A percentile compares a stretch with the other conserved stretches of the same genome.
phyloP scores from a whole-genome alignment of 2,329 filamentous ascomycete genomes.

The Talaromyces sp. region DNA sequence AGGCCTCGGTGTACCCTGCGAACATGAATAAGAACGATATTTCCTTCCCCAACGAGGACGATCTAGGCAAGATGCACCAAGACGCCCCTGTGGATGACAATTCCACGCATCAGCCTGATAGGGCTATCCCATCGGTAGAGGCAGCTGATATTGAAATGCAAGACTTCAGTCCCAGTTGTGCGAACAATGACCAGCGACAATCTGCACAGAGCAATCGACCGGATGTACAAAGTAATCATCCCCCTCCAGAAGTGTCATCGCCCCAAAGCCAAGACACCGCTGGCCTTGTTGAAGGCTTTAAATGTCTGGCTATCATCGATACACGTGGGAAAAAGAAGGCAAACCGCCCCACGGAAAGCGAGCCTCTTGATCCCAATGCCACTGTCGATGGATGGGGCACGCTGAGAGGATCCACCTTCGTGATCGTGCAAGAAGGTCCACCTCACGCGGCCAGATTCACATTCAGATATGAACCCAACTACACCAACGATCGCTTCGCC shows the following conservation, averaged over 20 bases:
- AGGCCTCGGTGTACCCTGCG: neutral
- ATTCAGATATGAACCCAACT: neutral
- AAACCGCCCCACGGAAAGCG: neutral
- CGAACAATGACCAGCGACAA: neutral
- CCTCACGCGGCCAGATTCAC: neutral
- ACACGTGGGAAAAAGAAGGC: neutral
- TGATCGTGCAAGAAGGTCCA: neutral
- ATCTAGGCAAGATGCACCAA: neutral
- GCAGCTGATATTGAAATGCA: neutral
- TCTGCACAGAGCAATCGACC: neutral
- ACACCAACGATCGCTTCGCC: neutral
- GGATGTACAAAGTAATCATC: neutral
- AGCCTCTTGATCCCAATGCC: neutral
- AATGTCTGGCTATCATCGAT: neutral
- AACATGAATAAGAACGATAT: neutral
- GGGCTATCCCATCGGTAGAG: neutral
- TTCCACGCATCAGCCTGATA: neutral
- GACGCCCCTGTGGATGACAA: neutral
- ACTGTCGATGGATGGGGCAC: neutral
- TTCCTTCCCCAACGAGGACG: neutral
- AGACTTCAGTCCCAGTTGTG: neutral
- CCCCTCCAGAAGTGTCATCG: neutral
- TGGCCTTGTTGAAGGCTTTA: neutral
- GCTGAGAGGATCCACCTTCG: neutral
- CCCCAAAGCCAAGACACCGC: neutral